phyloP scores from a whole-genome alignment of 306 rosid species.

The Sindora glabra region DNA sequence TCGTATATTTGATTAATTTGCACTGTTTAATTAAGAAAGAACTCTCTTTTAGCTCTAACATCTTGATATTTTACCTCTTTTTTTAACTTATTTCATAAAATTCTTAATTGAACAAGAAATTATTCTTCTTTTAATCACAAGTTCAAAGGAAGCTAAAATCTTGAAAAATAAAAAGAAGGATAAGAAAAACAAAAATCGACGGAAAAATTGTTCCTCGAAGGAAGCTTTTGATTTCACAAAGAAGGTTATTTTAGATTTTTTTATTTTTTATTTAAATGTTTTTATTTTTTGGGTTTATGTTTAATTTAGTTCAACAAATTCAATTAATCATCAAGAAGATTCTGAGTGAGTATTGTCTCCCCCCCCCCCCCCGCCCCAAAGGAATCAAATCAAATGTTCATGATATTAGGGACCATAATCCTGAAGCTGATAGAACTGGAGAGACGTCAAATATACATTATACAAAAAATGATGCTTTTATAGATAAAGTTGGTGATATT shows the following conservation, averaged over 20 bases:
- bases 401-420: constrained; percentile 32
- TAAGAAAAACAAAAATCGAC: constrained; percentile 66
- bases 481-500: constrained; percentile 41
- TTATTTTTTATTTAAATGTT: neutral
- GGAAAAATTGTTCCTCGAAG: constrained; percentile 44
- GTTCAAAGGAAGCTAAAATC: constrained; percentile 55
- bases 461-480: constrained; percentile 27
- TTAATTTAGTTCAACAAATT: neutral
- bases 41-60: too few species aligned
- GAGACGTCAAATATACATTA: constrained; percentile 41
- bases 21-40: too few species aligned
- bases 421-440: constrained; percentile 36
- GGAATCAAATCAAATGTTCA: constrained; percentile 28
- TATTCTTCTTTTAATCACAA: constrained; percentile 33
- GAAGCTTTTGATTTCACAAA: constrained; percentile 43
- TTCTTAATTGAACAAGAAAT: too few species aligned
- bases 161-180: constrained; percentile 85
- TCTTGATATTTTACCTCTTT: constrained; percentile 1
- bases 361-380: too few species aligned
- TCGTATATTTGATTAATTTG: too few species aligned
- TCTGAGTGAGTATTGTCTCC: neutral
- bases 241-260: constrained; percentile 30
- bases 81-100: neutral
- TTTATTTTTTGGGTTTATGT: neutral
- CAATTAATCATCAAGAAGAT: neutral